These are phyloP conservation scores for Fusarium multiceps DNA, from an alignment of 2,329 filamentous ascomycete genomes.

Conservation along the genomic window DNA sequence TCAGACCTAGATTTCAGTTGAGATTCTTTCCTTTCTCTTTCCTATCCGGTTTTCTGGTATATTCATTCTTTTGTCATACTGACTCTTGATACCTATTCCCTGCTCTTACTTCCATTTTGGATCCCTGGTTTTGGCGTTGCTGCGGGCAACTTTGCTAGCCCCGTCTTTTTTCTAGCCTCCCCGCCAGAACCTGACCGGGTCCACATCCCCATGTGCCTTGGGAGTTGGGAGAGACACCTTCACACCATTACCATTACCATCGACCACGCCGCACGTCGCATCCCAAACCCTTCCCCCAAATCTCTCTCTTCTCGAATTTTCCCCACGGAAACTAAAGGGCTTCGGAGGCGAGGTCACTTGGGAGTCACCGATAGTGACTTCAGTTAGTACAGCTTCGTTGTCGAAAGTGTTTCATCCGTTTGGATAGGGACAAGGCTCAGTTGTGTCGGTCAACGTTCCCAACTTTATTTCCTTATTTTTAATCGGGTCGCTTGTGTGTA, in stretches of 20 bases:
- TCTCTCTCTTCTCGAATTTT: constrained; percentile 31
- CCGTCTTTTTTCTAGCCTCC: constrained; percentile 26
- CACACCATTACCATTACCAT: constrained; percentile 33
- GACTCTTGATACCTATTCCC: constrained; percentile 9
- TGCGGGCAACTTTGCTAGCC: constrained; percentile 44
- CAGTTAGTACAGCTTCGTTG: constrained; percentile 19
- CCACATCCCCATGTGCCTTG: constrained; percentile 30
- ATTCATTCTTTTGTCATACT: constrained; percentile 8
- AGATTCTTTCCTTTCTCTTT: background rate
- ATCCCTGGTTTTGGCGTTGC: constrained; percentile 39
- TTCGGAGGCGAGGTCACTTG: constrained; percentile 28
- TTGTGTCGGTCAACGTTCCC: constrained; percentile 14
- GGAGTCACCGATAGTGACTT: constrained; percentile 27
- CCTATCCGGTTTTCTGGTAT: constrained; percentile 2
- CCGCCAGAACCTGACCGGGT: constrained; percentile 23
- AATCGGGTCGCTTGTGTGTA: constrained; percentile 39
- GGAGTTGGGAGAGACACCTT: background rate
- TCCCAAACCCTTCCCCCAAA: constrained; percentile 39
- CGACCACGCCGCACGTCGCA: constrained; percentile 35
- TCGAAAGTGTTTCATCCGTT: constrained; percentile 6
- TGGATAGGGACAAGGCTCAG: constrained; percentile 11
- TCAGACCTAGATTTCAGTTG: constrained; percentile 7
- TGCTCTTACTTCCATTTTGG: constrained; percentile 20
- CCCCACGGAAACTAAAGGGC: constrained; percentile 26
- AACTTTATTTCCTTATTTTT: constrained; percentile 19